phyloP scores from a whole-genome alignment of 2,329 filamentous ascomycete genomes.

The Ophiostoma pallidulum region DNA sequence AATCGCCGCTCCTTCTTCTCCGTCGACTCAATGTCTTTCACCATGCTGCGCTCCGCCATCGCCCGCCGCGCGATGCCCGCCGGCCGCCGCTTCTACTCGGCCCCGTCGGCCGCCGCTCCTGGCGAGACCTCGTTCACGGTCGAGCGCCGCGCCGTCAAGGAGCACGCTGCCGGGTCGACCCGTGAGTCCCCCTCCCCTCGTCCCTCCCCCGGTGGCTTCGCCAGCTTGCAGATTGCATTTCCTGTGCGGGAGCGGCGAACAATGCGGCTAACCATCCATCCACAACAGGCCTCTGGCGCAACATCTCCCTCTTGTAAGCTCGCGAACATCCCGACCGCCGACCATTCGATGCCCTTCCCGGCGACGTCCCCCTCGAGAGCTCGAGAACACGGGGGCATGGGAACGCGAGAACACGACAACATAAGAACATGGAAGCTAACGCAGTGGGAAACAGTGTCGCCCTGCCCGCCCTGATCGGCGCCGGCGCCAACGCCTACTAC shows the following conservation, averaged over 20 bases:
- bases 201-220: too few species aligned
- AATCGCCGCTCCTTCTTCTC: slow-evolving; percentile 1
- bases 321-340: not conserved
- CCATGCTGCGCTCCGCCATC: slow-evolving; percentile 16
- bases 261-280: slow-evolving; percentile 26
- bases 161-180: slow-evolving; percentile 76
- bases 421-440: slow-evolving; percentile 7
- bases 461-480: slow-evolving; percentile 62
- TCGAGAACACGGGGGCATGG: too few species aligned
- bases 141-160: slow-evolving; percentile 82
- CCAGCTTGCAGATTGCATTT: not conserved
- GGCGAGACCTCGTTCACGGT: slow-evolving; percentile 86
- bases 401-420: not conserved
- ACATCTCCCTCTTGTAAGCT: slow-evolving; percentile 88
- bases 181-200: slow-evolving; percentile 54
- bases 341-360: not conserved
- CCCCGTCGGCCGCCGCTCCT: slow-evolving; percentile 9
- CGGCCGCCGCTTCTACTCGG: slow-evolving; percentile 16
- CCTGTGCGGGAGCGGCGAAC: not conserved
- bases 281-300: slow-evolving; percentile 79
- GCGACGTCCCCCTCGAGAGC: not conserved
- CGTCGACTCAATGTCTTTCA: not conserved
- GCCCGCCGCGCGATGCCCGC: slow-evolving; percentile 14
- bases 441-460: slow-evolving; percentile 51
- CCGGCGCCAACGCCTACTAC: slow-evolving; percentile 73